phyloP scores from a whole-genome alignment of 805 yeast genomes.

The Candida ipomoeae region DNA sequence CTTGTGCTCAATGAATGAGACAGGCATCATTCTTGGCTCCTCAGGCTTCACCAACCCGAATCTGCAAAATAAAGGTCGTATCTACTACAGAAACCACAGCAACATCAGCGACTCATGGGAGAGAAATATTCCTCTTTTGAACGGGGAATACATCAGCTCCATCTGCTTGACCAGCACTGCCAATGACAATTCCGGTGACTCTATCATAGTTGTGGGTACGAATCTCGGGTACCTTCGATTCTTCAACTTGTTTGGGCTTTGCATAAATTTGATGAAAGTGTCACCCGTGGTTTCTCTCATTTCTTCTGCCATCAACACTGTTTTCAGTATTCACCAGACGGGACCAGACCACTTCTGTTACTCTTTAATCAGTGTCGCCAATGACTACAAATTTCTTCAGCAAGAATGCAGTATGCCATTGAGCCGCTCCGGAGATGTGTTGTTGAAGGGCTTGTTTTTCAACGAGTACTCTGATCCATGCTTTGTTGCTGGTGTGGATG shows the following conservation, averaged over 20 bases:
- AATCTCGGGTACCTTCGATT: conserved; percentile 69
- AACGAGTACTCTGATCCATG: conserved; percentile 89
- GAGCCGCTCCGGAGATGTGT: conserved; percentile 26
- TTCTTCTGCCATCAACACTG: conserved; percentile 53
- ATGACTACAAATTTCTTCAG: conserved; percentile 37
- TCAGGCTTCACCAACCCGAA: conserved; percentile 24
- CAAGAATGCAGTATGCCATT: conserved; percentile 39
- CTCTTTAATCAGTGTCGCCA: conserved; percentile 45
- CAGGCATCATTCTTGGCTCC: conserved; percentile 58
- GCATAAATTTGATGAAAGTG: conserved; percentile 62
- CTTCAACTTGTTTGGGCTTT: conserved; percentile 69
- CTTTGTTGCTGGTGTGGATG: conserved; percentile 68
- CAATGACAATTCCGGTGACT: conserved; percentile 25
- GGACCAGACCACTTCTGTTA: conserved; percentile 33
- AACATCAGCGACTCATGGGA: conserved; percentile 70
- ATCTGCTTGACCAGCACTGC: conserved; percentile 50
- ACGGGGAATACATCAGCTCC: conserved; percentile 61
- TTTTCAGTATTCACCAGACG: conserved; percentile 47
- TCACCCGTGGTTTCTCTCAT: conserved; percentile 71
- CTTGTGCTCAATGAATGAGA: conserved; percentile 65
- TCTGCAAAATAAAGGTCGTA: conserved; percentile 28
- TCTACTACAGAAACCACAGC: conserved; percentile 69
- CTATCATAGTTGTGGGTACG: conserved; percentile 64
- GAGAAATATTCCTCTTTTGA: conserved; percentile 47
- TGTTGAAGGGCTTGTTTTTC: conserved; percentile 72